A percentile compares a stretch with the other conserved stretches of the same genome.
phyloP scores from a whole-genome alignment of 23 red algal genomes.

The Gracilariopsis chorda region DNA sequence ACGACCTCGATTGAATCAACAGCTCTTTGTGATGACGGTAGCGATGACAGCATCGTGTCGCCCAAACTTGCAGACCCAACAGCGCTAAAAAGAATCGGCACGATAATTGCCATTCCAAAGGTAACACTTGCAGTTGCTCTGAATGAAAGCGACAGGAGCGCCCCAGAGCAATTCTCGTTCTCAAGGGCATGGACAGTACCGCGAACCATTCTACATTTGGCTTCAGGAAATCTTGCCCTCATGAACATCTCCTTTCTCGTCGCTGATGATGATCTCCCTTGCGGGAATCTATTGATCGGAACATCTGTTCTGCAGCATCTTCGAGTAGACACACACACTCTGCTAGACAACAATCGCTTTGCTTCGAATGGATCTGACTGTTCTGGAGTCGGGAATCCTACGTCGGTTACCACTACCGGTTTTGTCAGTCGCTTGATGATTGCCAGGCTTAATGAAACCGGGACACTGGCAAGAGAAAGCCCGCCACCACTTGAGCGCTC shows the following conservation, averaged over 20 bases:
- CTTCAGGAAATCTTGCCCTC: slow-evolving; percentile 8
- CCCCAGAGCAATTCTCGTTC: neutral
- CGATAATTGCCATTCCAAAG: neutral
- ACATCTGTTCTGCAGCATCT: slow-evolving; percentile 15
- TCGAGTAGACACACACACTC: slow-evolving; percentile 23
- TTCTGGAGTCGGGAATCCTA: neutral
- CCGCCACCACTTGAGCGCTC: neutral
- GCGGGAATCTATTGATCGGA: slow-evolving; percentile 11
- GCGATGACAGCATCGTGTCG: slow-evolving; percentile 14
- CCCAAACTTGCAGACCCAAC: neutral
- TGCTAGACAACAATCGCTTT: slow-evolving; percentile 10
- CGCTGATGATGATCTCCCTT: slow-evolving; percentile 31
- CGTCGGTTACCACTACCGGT: neutral
- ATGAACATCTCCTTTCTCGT: slow-evolving; percentile 23
- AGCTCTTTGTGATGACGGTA: slow-evolving; percentile 20
- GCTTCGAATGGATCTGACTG: slow-evolving; percentile 5
- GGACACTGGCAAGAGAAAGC: too few species aligned
- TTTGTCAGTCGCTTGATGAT: neutral
- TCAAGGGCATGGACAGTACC: neutral
- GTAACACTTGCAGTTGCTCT: neutral
- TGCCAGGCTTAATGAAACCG: neutral
- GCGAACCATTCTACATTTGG: neutral
- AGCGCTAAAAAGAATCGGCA: neutral
- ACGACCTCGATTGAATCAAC: neutral
- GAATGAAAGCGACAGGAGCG: neutral